Evolutionary conservation across 176 grass and related monocot genomes (phyloP).

Genomic region (Calamus simplicifolius): DNA sequence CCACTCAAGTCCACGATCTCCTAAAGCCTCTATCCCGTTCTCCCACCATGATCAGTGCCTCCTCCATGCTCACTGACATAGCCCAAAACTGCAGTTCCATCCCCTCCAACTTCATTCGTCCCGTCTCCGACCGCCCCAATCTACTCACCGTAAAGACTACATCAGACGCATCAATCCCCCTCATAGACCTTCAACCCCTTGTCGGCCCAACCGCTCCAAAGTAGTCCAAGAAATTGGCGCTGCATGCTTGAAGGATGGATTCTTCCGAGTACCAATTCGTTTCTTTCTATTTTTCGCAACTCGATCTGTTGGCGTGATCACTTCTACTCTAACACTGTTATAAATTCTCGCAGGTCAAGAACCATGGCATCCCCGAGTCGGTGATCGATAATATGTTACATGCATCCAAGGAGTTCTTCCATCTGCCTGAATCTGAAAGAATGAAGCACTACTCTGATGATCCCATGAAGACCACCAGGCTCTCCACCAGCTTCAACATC

Average conservation of each 20-base stretch:
- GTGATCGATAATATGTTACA: slow-evolving; percentile 52
- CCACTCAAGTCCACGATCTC: too few relatives aligned
- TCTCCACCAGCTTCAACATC: slow-evolving; percentile 94
- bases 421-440: slow-evolving; percentile 73
- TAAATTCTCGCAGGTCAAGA: slow-evolving; percentile 36
- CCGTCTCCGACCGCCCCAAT: slow-evolving; percentile 51
- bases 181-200: slow-evolving; percentile 55
- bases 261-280: slow-evolving; percentile 61
- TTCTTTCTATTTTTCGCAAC: background rate
- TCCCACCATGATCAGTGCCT: slow-evolving; percentile 17
- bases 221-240: slow-evolving; percentile 47
- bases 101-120: slow-evolving; percentile 48
- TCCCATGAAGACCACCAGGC: slow-evolving; percentile 55
- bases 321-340: background rate
- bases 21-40: too few relatives aligned
- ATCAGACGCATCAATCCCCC: slow-evolving; percentile 33
- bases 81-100: slow-evolving; percentile 17
- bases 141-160: slow-evolving; percentile 33
- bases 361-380: slow-evolving; percentile 55
- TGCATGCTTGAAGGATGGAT: slow-evolving; percentile 59
- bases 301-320: background rate
- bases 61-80: slow-evolving; percentile 33
- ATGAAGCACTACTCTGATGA: slow-evolving; percentile 92
- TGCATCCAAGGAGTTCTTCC: slow-evolving; percentile 82
- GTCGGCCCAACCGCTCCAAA: slow-evolving; percentile 17